phyloP scores from a whole-genome alignment of 163 green algal species.

The Scenedesmus sp. region DNA sequence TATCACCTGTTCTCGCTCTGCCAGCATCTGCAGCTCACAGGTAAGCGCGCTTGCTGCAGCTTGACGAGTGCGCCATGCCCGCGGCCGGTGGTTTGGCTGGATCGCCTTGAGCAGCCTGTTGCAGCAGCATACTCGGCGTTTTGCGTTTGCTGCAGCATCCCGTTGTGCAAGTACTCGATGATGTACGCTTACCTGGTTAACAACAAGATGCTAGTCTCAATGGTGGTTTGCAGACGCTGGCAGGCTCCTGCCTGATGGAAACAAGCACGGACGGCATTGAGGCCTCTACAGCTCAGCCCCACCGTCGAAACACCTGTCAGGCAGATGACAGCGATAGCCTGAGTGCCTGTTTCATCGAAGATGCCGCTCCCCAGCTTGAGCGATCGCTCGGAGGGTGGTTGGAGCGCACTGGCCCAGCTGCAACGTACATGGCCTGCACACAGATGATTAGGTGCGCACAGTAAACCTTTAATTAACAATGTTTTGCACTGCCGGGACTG shows the following conservation, averaged over 20 bases:
- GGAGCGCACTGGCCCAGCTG: neutral
- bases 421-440: slow-evolving; percentile 8
- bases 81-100: neutral
- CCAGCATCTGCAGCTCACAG: slow-evolving; percentile 45
- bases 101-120: neutral
- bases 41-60: neutral
- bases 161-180: neutral
- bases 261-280: neutral
- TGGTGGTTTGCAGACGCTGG: neutral
- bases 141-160: neutral
- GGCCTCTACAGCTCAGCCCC: neutral
- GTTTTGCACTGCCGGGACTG: too few species aligned
- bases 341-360: neutral
- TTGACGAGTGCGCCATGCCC: too few species aligned
- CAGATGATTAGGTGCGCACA: slow-evolving; percentile 38
- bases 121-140: neutral
- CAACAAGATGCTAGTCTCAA: too few species aligned
- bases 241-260: neutral
- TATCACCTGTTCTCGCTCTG: neutral
- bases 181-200: neutral
- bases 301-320: neutral
- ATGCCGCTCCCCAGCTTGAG: neutral
- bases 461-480: neutral
- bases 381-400: slow-evolving; percentile 10
- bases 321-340: neutral